Conservation (phyloP, 2,329 filamentous ascomycete species). For the Aspergillus sp. region DNA sequence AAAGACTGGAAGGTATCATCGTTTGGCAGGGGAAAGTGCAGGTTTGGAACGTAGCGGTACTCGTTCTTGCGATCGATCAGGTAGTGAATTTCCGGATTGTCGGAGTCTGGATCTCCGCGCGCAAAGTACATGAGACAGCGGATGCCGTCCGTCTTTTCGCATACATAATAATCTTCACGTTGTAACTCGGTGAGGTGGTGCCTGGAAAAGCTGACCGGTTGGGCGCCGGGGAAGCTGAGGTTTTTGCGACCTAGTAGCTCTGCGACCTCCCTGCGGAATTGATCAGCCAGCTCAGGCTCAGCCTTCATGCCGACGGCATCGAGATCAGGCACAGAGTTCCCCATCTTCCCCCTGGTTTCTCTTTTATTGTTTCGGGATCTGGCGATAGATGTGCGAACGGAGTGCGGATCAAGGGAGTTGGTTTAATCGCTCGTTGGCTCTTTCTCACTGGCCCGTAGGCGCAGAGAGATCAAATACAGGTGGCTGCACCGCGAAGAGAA, state of each 20-base stretch:
- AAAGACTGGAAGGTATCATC: constrained; percentile 62
- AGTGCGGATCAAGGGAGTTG: constrained; percentile 4
- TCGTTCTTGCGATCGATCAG: constrained; percentile 98
- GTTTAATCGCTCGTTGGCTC: constrained; percentile 2
- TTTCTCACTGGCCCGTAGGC: constrained; percentile 25
- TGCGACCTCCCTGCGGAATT: constrained; percentile 72
- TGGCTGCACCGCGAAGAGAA: constrained; percentile 5
- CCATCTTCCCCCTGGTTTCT: constrained; percentile 27
- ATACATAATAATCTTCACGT: constrained; percentile 88
- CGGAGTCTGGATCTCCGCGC: constrained; percentile 51
- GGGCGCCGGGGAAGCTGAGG: constrained; percentile 78
- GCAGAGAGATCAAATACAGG: constrained; percentile 10
- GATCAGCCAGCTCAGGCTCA: constrained; percentile 57
- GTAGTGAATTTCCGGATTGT: constrained; percentile 73
- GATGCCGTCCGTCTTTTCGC: constrained; percentile 97
- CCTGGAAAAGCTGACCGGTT: constrained; percentile 88
- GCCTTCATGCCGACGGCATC: constrained; percentile 61
- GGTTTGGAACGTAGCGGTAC: constrained; percentile 78
- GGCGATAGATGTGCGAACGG: not conserved
- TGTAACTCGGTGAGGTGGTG: constrained; percentile 81
- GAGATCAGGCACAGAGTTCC: constrained; percentile 42
- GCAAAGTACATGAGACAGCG: constrained; percentile 93
- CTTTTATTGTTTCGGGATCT: constrained; percentile 3
- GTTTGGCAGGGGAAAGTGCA: constrained; percentile 77
- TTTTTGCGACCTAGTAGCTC: constrained; percentile 69